Conservation (phyloP, 2,329 filamentous ascomycete genomes). For the Cryphonectria naterciae region DNA sequence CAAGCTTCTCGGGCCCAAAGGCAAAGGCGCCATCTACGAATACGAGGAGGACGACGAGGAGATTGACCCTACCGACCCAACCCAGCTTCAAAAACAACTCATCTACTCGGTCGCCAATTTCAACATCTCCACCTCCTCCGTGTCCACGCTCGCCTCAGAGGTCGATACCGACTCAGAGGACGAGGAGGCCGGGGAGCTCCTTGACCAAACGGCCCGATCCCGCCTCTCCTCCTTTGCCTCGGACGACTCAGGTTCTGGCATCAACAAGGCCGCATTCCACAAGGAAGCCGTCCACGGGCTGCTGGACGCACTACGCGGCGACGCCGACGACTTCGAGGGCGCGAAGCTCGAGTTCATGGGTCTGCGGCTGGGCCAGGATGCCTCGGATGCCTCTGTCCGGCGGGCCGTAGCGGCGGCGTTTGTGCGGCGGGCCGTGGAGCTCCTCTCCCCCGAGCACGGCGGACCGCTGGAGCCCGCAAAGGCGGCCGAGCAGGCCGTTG, state of each 20-base stretch:
- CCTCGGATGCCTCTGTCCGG: slow-evolving; percentile 85
- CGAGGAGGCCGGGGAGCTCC: slow-evolving; percentile 47
- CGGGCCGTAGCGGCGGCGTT: slow-evolving; percentile 85
- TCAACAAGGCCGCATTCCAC: slow-evolving; percentile 68
- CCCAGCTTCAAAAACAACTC: slow-evolving; percentile 57
- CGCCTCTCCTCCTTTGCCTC: slow-evolving; percentile 75
- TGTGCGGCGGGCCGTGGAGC: slow-evolving; percentile 76
- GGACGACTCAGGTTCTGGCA: slow-evolving; percentile 59
- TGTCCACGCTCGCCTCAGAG: slow-evolving; percentile 66
- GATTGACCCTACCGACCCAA: slow-evolving; percentile 47
- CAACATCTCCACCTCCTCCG: slow-evolving; percentile 58
- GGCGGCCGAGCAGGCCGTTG: slow-evolving; percentile 67
- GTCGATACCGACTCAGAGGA: slow-evolving; percentile 65
- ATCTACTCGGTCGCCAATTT: slow-evolving; percentile 58
- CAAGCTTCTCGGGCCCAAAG: slow-evolving; percentile 51
- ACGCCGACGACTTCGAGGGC: slow-evolving; percentile 77
- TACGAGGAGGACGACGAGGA: slow-evolving; percentile 54
- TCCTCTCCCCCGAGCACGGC: slow-evolving; percentile 56
- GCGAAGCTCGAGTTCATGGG: slow-evolving; percentile 90
- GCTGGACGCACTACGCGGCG: slow-evolving; percentile 80
- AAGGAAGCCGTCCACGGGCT: slow-evolving; percentile 84
- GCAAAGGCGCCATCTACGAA: slow-evolving; percentile 54
- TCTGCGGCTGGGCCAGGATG: slow-evolving; percentile 87
- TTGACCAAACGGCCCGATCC: slow-evolving; percentile 48
- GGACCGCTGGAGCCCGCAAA: slow-evolving; percentile 60